A percentile compares a stretch with the other conserved stretches of the same genome.
phyloP scores from a whole-genome alignment of 2,329 filamentous ascomycete species.

The Hymenoscyphus infarciens region DNA sequence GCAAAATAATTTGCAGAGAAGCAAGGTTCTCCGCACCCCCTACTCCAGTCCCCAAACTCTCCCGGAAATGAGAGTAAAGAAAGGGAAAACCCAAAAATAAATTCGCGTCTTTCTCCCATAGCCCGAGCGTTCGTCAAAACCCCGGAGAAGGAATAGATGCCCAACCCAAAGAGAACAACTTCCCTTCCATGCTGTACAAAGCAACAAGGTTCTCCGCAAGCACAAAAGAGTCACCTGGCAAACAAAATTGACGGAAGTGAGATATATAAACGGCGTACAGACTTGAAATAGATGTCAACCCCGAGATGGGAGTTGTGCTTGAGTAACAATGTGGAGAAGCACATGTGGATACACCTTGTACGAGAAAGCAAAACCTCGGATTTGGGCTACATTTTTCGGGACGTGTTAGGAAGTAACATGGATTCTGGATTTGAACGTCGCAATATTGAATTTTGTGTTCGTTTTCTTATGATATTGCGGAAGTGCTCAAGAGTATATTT shows the following conservation, averaged over 20 bases:
- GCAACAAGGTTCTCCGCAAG: neutral
- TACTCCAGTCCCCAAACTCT: neutral
- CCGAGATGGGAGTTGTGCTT: neutral
- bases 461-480: no score
- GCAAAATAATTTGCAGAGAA: neutral
- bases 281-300: neutral
- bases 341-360: neutral
- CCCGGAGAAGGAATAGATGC: neutral
- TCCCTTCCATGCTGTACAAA: neutral
- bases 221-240: neutral
- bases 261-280: constrained; percentile 1
- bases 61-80: neutral
- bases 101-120: neutral
- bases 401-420: neutral
- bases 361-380: neutral
- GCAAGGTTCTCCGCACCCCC: neutral
- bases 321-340: neutral
- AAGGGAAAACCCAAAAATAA: neutral
- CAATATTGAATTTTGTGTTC: neutral
- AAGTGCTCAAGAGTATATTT: no score
- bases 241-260: neutral
- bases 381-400: neutral
- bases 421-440: neutral
- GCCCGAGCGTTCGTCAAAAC: neutral
- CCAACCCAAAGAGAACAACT: neutral